Evolutionary conservation across 169 alveolate genomes (phyloP).

Genomic region (Plasmodium cynomolgi): DNA sequence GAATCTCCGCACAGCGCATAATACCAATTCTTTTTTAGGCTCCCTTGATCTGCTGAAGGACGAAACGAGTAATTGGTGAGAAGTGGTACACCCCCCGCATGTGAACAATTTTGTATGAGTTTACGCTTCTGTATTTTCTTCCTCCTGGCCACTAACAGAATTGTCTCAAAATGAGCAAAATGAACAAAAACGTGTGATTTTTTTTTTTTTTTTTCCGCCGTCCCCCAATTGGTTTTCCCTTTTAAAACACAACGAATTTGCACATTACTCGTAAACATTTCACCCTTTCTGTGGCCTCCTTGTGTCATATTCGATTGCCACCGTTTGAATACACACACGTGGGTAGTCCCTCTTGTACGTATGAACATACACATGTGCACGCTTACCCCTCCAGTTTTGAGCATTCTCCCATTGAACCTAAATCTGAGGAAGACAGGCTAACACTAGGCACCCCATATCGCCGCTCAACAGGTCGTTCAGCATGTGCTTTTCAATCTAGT

Average conservation of each 20-base stretch:
- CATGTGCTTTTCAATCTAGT: neutral
- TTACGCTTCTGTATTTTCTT: neutral
- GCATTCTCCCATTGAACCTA: neutral
- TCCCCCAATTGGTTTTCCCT: neutral
- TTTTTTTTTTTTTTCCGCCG: neutral
- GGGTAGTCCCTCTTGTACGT: neutral
- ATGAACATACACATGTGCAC: neutral
- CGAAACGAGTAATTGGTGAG: neutral
- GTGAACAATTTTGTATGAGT: constrained; percentile 1
- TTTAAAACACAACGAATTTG: neutral
- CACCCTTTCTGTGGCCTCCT: neutral
- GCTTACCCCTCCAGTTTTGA: neutral
- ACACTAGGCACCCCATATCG: neutral
- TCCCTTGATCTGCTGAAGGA: neutral
- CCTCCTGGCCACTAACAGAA: neutral
- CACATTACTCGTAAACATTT: neutral
- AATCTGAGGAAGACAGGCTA: neutral
- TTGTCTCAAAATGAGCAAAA: neutral
- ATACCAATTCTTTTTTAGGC: neutral
- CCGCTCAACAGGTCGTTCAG: neutral
- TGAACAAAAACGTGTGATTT: neutral
- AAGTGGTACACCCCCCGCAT: neutral
- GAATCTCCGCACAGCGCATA: neutral
- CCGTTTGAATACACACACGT: neutral
- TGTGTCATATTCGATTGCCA: neutral